Base-by-base conservation (phyloP, 495 filamentous ascomycete genomes). In the Astrocystis sublimbata region DNA sequence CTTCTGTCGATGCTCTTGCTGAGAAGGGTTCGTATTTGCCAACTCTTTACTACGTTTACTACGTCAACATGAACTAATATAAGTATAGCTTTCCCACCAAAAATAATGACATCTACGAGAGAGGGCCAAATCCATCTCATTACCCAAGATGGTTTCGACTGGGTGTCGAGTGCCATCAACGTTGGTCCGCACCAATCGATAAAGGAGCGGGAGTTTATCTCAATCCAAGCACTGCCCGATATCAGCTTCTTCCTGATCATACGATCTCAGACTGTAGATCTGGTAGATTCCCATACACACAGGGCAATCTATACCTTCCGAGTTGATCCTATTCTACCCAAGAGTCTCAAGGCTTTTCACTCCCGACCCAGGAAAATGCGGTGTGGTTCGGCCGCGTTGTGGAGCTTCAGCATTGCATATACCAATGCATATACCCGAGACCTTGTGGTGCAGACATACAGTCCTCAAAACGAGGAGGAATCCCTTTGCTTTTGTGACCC, bases 391-490 rank as follows among this genome's bases (percentile, higher is more conserved):
- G 65, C 78, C 4, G 76, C 79, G 8, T 69, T 88, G 1, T 72
- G 76, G 31, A 83, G 78, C 13, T 74, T 87, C 40, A 81, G 81
- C 0, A 66, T 88, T 21, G 76, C 77, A n/a, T 88, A 88, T 63
- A 72, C 70, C 23, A 77, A 78, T 63, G 64, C 72, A 2, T 81
- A 85, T 38, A 81, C 78, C 1, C 79, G 77, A 15, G 79, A 83
- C 38, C 78, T 83, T 30, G 75, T 86, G 36, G 72, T 87, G 51
- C 83, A 86, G 38, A 83, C 79, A 0, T 87, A 84, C 63, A 69
- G 78, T n/a, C 81, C 83, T 0, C 71, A 75, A 13, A 66, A 75
- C 3, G 78, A 80, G 24, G 73, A 64, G 10, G 76, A 79, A 57
- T 68, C 71, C 4, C 68, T 80, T 9, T 78, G 71, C 60, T 76